phyloP scores from a whole-genome alignment of 2,329 filamentous ascomycete species.

The Aplosporella prunicola region DNA sequence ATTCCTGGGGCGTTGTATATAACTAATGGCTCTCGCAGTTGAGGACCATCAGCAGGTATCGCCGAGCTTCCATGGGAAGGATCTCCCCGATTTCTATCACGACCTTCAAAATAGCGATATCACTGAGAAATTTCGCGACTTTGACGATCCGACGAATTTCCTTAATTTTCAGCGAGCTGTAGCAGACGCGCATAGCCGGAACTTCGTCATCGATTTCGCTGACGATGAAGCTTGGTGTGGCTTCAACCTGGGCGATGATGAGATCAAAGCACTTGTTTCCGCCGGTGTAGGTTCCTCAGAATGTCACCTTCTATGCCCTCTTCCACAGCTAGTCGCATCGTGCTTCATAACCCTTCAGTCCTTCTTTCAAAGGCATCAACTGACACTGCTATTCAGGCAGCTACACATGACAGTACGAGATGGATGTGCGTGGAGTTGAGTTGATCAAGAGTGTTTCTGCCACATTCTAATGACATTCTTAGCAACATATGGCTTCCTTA shows the following conservation, averaged over 20 bases:
- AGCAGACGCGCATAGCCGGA: constrained; percentile 39
- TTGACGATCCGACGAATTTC: constrained; percentile 45
- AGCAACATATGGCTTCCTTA: constrained; percentile 64
- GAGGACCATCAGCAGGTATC: no score
- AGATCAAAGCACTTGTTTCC: constrained; percentile 25
- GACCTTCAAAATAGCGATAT: constrained; percentile 26
- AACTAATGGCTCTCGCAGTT: no score
- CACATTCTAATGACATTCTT: not conserved
- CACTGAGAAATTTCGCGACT: constrained; percentile 39
- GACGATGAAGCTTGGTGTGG: constrained; percentile 46
- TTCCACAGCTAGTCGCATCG: not conserved
- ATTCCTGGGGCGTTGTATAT: no score
- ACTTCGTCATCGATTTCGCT: constrained; percentile 59
- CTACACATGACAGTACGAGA: no score
- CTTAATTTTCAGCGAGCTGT: constrained; percentile 35
- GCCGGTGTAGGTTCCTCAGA: constrained; percentile 14
- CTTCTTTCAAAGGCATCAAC: no score
- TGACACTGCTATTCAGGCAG: no score
- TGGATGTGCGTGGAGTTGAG: constrained; percentile 53
- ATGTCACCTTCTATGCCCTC: not conserved
- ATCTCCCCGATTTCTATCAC: constrained; percentile 25
- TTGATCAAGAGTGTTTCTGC: no score
- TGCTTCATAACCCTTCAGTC: no score
- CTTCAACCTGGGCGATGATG: constrained; percentile 40
- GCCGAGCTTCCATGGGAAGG: no score